Base-by-base conservation (phyloP, 768 basidiomycete species). In the Macrolepiota fuliginosa region DNA sequence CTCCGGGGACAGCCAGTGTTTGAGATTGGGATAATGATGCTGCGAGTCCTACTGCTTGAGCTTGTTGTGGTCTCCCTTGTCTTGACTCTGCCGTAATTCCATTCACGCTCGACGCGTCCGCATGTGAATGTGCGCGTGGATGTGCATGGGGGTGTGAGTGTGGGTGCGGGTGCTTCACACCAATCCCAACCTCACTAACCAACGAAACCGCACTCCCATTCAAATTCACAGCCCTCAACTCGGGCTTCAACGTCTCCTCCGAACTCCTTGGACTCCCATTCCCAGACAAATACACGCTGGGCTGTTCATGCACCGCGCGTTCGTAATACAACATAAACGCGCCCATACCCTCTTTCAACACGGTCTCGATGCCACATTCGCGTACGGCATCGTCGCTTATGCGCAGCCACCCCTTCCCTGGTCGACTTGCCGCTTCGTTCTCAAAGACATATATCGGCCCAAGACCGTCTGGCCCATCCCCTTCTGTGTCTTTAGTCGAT, bases 311-410 rank as follows among this genome's bases (percentile, higher is more conserved):
- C 35, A 77, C 70, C 37, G 76, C 79, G 32, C 87, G 83, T 78
- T 99, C 96, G 68, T 98, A 99, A 69, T 93, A 98, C 40, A 98
- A 81, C 91, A 99, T 92, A 73, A 98, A 96, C 63, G 85, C 91
- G n/a, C 76, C 77, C 19, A 83, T 78, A 56, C 88, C 90, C 80
- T 90, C 90, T 69, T 80, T 76, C 56, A 92, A 73, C 69, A 93
- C 92, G 57, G 78, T 77, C 75, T 90, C 86, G 56, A 94, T 81
- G 27, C 89, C 89, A 39, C 87, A 86, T 67, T 93, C 90, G 32
- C 81, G 77, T 56, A 95, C 92, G 3, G 83, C 76, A 66, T 92
- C 90, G 74, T 99, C 96, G 69, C 91, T 93, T 63, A 95, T 88
- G 60, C 93, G 79, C 59, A 97, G 76, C 96, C 96, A 98, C 2